phyloP scores from a whole-genome alignment of 768 basidiomycete species.

The Trametes meyenii region DNA sequence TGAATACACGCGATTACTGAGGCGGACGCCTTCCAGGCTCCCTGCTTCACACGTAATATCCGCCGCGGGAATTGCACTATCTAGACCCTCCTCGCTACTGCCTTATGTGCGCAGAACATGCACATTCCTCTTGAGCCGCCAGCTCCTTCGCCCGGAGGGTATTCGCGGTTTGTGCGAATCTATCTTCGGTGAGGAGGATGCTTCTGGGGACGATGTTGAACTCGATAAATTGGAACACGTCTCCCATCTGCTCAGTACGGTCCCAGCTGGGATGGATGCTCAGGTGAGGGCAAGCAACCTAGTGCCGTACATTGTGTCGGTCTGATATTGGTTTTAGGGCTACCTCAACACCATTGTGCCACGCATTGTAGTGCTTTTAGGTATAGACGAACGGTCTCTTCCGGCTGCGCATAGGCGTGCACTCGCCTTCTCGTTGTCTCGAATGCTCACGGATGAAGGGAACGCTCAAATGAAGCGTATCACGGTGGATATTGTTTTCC shows the following conservation, averaged over 20 bases:
- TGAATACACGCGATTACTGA: background rate
- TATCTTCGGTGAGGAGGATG: slow-evolving; percentile 65
- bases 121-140: slow-evolving; percentile 65
- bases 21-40: slow-evolving; percentile 44
- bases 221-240: slow-evolving; percentile 77
- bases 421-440: slow-evolving; percentile 69
- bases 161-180: slow-evolving; percentile 69
- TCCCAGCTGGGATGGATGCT: slow-evolving; percentile 57
- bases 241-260: slow-evolving; percentile 60
- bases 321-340: slow-evolving; percentile 43
- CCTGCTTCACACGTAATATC: slow-evolving; percentile 67
- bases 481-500: slow-evolving; percentile 44
- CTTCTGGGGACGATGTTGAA: slow-evolving; percentile 49
- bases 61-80: slow-evolving; percentile 63
- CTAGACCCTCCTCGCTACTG: slow-evolving; percentile 44
- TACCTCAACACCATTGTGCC: slow-evolving; percentile 63
- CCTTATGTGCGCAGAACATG: slow-evolving; percentile 61
- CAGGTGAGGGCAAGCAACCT: slow-evolving; percentile 46
- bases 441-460: slow-evolving; percentile 52
- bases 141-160: slow-evolving; percentile 71
- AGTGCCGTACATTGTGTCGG: background rate
- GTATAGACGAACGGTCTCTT: slow-evolving; percentile 36
- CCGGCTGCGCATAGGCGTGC: slow-evolving; percentile 56
- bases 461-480: slow-evolving; percentile 31
- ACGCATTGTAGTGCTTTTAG: slow-evolving; percentile 54